Conservation (phyloP, 768 basidiomycete genomes). For the Termitomyces sp. region DNA sequence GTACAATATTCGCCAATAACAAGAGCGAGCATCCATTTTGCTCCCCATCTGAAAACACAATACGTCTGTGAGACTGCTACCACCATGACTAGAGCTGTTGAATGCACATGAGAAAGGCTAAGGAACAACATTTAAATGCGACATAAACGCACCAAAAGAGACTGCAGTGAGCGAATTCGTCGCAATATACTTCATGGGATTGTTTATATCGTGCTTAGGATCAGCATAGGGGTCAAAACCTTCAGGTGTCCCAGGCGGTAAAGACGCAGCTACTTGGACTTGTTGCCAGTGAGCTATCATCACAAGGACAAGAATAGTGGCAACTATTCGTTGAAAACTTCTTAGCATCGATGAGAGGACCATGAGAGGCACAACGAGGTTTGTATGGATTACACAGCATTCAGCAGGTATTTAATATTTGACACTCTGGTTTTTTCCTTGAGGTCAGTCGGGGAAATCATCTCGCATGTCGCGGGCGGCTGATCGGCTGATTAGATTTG, state of each 20-base stretch:
- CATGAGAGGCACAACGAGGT: neutral
- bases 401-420: neutral
- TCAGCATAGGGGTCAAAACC: conserved; percentile 36
- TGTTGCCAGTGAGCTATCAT: neutral
- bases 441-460: neutral
- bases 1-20: conserved; percentile 52
- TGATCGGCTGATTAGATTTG: neutral
- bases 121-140: neutral
- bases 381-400: neutral
- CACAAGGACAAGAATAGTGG: neutral
- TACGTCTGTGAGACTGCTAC: conserved; percentile 40
- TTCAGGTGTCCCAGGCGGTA: neutral
- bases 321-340: neutral
- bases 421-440: neutral
- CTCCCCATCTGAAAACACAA: conserved; percentile 36
- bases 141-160: neutral
- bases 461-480: neutral
- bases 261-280: neutral
- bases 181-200: conserved; percentile 50
- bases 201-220: conserved; percentile 46
- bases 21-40: conserved; percentile 56
- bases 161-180: conserved; percentile 46
- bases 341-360: neutral
- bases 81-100: conserved; percentile 30
- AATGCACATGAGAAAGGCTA: neutral